Conservation (phyloP, 768 basidiomycete genomes). For the Filobasidium floriforme region DNA sequence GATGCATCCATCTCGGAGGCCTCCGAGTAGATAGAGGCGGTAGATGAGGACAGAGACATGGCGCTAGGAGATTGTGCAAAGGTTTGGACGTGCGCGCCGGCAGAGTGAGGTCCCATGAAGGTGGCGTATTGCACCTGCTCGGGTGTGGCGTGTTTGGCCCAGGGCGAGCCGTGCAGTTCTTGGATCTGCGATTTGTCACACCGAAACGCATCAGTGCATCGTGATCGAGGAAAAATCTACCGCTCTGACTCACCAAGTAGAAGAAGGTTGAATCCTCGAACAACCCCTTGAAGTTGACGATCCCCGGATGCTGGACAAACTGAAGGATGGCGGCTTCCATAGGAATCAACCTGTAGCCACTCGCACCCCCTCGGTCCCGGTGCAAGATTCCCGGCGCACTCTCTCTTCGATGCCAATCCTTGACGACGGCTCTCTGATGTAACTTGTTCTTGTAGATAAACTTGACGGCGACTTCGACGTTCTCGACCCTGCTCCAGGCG, state of each 20-base stretch:
- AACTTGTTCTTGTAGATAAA: constrained; percentile 78
- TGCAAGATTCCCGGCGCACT: constrained; percentile 22
- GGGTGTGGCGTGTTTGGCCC: constrained; percentile 48
- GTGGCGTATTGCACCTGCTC: constrained; percentile 14
- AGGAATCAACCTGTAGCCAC: constrained; percentile 50
- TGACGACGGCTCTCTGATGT: constrained; percentile 38
- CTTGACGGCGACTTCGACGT: constrained; percentile 79
- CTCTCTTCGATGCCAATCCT: constrained; percentile 11
- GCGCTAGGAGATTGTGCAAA: constrained; percentile 49
- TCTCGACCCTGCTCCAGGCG: constrained; percentile 57
- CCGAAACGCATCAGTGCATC: not conserved
- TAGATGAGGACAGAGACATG: constrained; percentile 32
- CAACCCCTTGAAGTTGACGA: constrained; percentile 73
- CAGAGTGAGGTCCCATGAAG: not conserved
- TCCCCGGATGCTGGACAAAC: constrained; percentile 65
- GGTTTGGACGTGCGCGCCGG: not conserved
- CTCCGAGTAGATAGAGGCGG: constrained; percentile 25
- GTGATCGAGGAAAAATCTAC: not conserved
- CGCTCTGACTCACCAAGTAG: constrained; percentile 80
- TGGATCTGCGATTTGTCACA: constrained; percentile 56
- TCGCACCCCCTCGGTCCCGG: constrained; percentile 18
- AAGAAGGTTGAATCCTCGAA: constrained; percentile 78
- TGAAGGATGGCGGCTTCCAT: constrained; percentile 71
- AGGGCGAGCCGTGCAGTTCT: constrained; percentile 87
- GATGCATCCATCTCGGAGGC: constrained; percentile 4